Evolutionary conservation across 306 rosid genomes (phyloP).

Genomic region (Elaeagnus macrophylla): DNA sequence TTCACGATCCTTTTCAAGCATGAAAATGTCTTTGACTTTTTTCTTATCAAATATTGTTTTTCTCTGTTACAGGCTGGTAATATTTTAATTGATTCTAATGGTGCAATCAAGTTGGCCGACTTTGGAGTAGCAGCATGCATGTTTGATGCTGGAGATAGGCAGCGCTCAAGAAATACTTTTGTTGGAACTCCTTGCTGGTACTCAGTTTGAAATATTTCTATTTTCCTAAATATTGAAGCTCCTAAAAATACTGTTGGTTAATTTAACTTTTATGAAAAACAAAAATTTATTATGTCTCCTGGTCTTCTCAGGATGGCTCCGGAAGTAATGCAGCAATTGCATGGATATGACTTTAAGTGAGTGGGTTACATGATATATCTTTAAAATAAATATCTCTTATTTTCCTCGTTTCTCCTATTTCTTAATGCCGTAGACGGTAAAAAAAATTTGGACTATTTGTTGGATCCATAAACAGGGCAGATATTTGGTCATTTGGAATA

Average conservation of each 20-base stretch:
- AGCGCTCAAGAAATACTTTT: slow-evolving; percentile 87
- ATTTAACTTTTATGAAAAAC: slow-evolving; percentile 11
- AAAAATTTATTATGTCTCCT: slow-evolving; percentile 8
- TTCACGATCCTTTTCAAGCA: slow-evolving; percentile 3
- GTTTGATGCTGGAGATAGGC: slow-evolving; percentile 92
- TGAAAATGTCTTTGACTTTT: slow-evolving; percentile 11
- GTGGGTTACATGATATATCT: slow-evolving; percentile 27
- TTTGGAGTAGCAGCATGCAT: slow-evolving; percentile 96
- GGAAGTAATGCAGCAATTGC: slow-evolving; percentile 96
- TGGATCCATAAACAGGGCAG: slow-evolving; percentile 62
- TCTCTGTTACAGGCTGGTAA: slow-evolving; percentile 72
- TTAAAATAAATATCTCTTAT: background rate
- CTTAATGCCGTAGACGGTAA: background rate
- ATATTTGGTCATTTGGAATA: slow-evolving; percentile 97
- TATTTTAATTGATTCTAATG: slow-evolving; percentile 77
- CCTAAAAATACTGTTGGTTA: background rate
- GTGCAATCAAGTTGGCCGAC: slow-evolving; percentile 87
- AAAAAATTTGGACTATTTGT: slow-evolving; percentile 6
- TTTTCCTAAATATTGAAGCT: background rate
- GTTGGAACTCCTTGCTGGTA: slow-evolving; percentile 99
- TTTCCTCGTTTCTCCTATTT: slow-evolving; percentile 5
- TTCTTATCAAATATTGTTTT: slow-evolving; percentile 18
- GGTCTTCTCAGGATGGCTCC: slow-evolving; percentile 90
- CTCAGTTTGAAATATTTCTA: slow-evolving; percentile 5
- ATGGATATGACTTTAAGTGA: slow-evolving; percentile 97